A percentile compares a stretch with the other conserved stretches of the same genome.
Evolutionary conservation across 2,329 filamentous ascomycete genomes (phyloP).

Genomic region (Trichoderma gracile): DNA sequence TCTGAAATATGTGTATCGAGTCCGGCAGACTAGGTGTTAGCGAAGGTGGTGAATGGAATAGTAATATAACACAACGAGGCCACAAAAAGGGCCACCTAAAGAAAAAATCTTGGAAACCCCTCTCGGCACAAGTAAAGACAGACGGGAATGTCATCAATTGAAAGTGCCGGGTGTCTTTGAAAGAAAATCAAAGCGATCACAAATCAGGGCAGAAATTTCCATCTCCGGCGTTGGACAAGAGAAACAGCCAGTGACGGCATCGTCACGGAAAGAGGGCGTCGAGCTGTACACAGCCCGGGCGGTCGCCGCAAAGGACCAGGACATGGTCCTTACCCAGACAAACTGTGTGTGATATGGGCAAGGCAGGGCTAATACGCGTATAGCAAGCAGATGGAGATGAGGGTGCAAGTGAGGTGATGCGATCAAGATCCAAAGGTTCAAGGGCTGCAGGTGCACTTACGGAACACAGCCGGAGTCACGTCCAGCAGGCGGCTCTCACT

Average conservation of each 20-base stretch:
- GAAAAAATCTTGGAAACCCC: no score
- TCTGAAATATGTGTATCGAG: constrained; percentile 16
- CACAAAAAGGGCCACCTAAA: neutral
- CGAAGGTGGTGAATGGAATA: constrained; percentile 14
- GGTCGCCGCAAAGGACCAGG: constrained; percentile 10
- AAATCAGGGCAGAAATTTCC: neutral
- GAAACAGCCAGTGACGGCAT: constrained; percentile 14
- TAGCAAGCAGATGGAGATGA: neutral
- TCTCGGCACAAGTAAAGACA: no score
- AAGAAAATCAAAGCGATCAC: neutral
- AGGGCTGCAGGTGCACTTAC: constrained; percentile 44
- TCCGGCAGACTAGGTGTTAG: constrained; percentile 1
- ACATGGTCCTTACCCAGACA: neutral
- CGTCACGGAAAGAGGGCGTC: constrained; percentile 21
- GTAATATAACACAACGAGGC: constrained; percentile 7
- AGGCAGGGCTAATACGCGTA: neutral
- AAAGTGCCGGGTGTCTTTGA: neutral
- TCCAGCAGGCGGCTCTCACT: constrained; percentile 10
- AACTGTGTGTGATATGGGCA: neutral
- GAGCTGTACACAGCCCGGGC: constrained; percentile 13
- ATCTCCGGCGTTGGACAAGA: neutral
- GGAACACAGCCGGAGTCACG: constrained; percentile 44
- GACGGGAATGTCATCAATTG: neutral
- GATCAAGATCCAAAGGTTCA: no score
- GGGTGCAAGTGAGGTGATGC: no score